These are phyloP conservation scores for Sugiyamaella qingdaonensis DNA, from an alignment of 805 yeast genomes.

Conservation along the genomic window DNA sequence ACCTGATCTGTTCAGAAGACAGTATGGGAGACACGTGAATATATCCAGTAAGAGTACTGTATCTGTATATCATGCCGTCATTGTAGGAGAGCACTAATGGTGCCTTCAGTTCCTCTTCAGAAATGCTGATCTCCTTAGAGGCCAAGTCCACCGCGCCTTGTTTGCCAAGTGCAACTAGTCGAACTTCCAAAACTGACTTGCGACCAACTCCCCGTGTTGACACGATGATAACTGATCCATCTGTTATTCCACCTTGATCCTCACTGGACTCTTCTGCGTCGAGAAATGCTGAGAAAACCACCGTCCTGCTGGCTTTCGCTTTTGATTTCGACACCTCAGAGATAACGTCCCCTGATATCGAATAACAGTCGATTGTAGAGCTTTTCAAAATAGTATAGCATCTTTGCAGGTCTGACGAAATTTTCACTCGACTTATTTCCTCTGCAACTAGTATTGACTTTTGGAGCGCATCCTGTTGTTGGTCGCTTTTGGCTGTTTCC, in stretches of 20 bases:
- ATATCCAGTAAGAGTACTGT: conserved; percentile 26
- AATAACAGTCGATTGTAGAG: conserved; percentile 13
- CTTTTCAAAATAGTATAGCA: conserved; percentile 13
- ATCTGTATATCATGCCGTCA: conserved; percentile 17
- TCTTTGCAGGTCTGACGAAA: conserved; percentile 4
- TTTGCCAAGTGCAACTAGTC: conserved; percentile 18
- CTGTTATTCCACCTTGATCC: conserved; percentile 5
- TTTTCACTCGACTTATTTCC: conserved; percentile 8
- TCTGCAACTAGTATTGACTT: conserved; percentile 3
- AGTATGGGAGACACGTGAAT: background rate
- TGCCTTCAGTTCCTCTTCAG: conserved; percentile 6
- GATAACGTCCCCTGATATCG: background rate
- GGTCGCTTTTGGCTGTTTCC: background rate
- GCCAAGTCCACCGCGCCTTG: conserved; percentile 11
- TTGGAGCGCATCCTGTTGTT: background rate
- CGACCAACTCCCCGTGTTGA: conserved; percentile 18
- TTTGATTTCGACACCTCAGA: conserved; percentile 12
- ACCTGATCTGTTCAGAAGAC: background rate
- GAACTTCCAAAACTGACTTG: conserved; percentile 17
- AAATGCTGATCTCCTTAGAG: conserved; percentile 8
- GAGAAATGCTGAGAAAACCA: conserved; percentile 12
- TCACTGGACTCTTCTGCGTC: background rate
- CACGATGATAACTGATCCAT: conserved; percentile 16
- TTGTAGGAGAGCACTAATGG: conserved; percentile 14
- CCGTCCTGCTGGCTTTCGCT: conserved; percentile 17